Percentiles rank a stretch among this genome's conserved stretches.
These are phyloP conservation scores for Dendrothele bispora DNA, from an alignment of 768 basidiomycete genomes.

Conservation along the genomic window DNA sequence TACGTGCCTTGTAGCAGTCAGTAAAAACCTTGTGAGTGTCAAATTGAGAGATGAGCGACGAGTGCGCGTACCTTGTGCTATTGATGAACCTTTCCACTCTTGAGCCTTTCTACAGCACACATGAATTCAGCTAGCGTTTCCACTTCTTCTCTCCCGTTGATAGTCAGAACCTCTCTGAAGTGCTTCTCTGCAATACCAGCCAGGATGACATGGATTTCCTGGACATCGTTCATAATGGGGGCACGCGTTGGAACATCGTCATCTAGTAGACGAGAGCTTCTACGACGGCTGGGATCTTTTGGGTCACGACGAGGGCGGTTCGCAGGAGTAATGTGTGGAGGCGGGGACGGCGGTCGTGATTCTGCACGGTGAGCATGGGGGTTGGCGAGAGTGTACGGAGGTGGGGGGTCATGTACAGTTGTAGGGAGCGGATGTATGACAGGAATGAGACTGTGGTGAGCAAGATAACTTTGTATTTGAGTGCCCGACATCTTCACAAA, in stretches of 20 bases:
- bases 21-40: too few relatives aligned
- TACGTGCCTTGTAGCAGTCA: too few relatives aligned
- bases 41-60: too few relatives aligned
- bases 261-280: constrained; percentile 73
- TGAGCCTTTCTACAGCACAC: constrained; percentile 68
- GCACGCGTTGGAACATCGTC: constrained; percentile 56
- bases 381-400: constrained; percentile 60
- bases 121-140: constrained; percentile 83
- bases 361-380: constrained; percentile 40
- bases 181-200: constrained; percentile 73
- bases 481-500: constrained; percentile 68
- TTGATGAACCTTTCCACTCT: constrained; percentile 29
- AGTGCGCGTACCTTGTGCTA: constrained; percentile 12
- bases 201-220: constrained; percentile 64
- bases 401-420: constrained; percentile 65
- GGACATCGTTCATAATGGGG: constrained; percentile 69
- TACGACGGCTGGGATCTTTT: constrained; percentile 57
- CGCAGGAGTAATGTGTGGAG: constrained; percentile 52
- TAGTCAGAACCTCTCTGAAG: constrained; percentile 57
- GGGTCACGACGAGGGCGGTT: constrained; percentile 74
- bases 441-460: constrained; percentile 72
- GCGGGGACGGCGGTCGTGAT: constrained; percentile 54
- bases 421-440: constrained; percentile 69
- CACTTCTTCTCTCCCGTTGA: constrained; percentile 64
- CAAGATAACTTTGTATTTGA: constrained; percentile 70